Base-by-base conservation (phyloP, 176 grass and related monocot genomes). In the Echinochloa phyllopogon region DNA sequence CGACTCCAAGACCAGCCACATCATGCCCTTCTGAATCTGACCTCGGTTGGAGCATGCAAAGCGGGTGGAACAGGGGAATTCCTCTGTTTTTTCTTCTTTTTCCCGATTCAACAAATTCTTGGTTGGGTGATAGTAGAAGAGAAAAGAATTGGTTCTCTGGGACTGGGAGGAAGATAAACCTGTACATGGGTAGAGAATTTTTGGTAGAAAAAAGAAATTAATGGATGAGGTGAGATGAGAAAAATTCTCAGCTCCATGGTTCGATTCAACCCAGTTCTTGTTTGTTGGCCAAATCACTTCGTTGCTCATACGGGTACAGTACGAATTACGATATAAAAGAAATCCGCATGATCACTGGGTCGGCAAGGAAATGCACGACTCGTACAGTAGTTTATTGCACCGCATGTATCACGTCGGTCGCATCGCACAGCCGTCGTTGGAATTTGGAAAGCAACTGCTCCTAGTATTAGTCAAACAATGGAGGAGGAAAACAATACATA, bases 11-110 rank as follows among this genome's bases (percentile, higher is more conserved):
- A 90, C 92, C 74, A 94, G 83, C 58, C 94, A 97, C 84, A 97
- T 97, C 82, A 94, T 88, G 89, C 94, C 94, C 2, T 97, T 94
- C 84, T 94, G 84, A 88, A 94, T 94, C 84, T 94, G 84, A 88
- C 17, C 20, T 40, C 20, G 40, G 38, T 0, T 0, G 1, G 25
- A 27, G n/a, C 58, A 64, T 21, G 58, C 69, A 1, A 81, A 86
- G 20, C 6, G 57, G 83, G 16, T 51, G 44, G 44, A 75, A 17
- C 44, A 56, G 38, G 57, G 71, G 82, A 55, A 75, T 78, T 65
- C 53, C 1, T 52, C 48, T 67, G 43, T n/a, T 44, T 6, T 65
- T 52, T 67, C 40, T n/a, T 59, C 18, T 63, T 72, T 71, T 57
- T 52, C 13, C 14, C 0, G 39, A 13, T 43, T 24, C 27, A 12